Evolutionary conservation across 805 yeast genomes (phyloP).

Genomic region (Hanseniaspora singularis): DNA sequence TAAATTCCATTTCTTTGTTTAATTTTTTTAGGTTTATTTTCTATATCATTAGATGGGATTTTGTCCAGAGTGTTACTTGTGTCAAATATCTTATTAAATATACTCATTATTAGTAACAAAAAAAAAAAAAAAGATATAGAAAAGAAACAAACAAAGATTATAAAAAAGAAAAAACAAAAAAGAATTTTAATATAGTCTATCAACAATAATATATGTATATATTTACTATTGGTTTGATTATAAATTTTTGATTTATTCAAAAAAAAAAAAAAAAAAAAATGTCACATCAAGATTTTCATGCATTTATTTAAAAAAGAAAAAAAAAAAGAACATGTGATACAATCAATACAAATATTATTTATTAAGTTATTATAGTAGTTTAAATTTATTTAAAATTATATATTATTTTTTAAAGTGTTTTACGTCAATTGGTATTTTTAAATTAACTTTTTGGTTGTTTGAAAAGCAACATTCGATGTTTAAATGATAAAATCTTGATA

Average conservation of each 20-base stretch:
- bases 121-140: no score
- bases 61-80: background rate
- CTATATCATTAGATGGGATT: no score
- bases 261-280: no score
- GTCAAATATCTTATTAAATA: conserved; percentile 9
- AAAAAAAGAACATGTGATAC: no score
- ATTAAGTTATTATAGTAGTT: no score
- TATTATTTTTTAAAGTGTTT: background rate
- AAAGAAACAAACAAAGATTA: no score
- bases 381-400: background rate
- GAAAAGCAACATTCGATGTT: background rate
- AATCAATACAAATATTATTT: no score
- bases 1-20: conserved; percentile 12
- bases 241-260: no score
- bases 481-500: conserved; percentile 43
- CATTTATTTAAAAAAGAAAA: background rate
- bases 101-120: background rate
- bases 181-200: no score
- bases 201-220: no score
- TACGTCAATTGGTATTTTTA: background rate
- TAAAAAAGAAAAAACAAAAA: no score
- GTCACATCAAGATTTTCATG: background rate
- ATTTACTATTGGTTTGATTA: no score
- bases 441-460: background rate
- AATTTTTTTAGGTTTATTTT: background rate